Evolutionary conservation across 1,284 basidiomycete genomes (phyloP).

Genomic region (Thelephora terrestris): DNA sequence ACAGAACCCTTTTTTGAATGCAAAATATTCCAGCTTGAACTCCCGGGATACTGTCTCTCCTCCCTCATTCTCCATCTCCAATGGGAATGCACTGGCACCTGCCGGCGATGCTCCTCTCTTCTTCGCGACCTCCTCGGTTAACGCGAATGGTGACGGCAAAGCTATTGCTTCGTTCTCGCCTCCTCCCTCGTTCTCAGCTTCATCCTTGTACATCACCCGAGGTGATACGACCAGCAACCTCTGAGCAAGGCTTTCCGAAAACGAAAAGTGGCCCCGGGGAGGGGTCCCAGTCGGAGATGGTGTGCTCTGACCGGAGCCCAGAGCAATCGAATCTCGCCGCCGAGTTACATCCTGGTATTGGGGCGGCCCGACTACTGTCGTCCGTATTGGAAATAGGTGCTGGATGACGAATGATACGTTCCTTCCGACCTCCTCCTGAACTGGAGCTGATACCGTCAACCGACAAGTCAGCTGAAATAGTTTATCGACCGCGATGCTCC

Average conservation of each 20-base stretch:
- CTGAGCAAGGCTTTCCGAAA: constrained; percentile 39
- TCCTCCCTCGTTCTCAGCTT: constrained; percentile 14
- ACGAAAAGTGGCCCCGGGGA: constrained; percentile 21
- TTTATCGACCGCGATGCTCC: constrained; percentile 36
- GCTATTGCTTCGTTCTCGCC: constrained; percentile 16
- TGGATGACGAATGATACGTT: constrained; percentile 50
- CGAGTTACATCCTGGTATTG: background rate
- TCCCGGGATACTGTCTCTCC: constrained; percentile 29
- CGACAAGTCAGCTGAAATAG: constrained; percentile 48
- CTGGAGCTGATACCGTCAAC: constrained; percentile 35
- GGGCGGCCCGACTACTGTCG: constrained; percentile 10
- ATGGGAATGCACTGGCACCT: background rate
- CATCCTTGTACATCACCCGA: constrained; percentile 11
- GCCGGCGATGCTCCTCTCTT: constrained; percentile 13
- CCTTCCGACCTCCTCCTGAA: constrained; percentile 28
- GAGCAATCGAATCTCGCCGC: constrained; percentile 9
- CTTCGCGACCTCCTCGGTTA: constrained; percentile 21
- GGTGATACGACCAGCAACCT: constrained; percentile 36
- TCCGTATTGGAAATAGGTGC: constrained; percentile 38
- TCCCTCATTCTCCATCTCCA: constrained; percentile 22
- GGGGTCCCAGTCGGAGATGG: constrained; percentile 33
- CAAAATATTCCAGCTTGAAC: constrained; percentile 52
- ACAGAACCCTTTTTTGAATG: constrained; percentile 43
- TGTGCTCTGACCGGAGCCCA: constrained; percentile 33
- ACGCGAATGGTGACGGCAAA: constrained; percentile 39